These are phyloP conservation scores for Candida oleophila DNA, from an alignment of 805 yeast species.

Conservation along the genomic window DNA sequence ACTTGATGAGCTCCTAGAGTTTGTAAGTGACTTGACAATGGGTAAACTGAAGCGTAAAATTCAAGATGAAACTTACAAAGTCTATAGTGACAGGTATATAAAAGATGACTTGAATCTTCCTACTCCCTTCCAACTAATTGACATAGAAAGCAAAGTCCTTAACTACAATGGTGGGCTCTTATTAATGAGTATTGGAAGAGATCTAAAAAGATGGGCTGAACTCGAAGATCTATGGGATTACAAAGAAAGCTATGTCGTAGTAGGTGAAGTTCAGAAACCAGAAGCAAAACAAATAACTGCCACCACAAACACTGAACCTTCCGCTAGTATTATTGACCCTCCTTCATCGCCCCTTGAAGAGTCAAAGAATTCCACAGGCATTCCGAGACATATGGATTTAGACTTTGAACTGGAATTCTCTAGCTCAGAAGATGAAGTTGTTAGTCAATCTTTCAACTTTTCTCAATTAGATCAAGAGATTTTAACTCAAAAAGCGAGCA, in stretches of 20 bases:
- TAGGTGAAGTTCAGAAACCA: background rate
- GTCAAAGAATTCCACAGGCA: background rate
- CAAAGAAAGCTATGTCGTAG: background rate
- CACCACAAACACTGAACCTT: background rate
- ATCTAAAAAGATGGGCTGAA: background rate
- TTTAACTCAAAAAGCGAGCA: background rate
- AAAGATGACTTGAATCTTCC: conserved; percentile 15
- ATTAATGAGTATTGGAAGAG: conserved; percentile 1
- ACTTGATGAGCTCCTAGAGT: conserved; percentile 28
- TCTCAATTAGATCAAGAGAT: conserved; percentile 2
- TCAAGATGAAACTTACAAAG: background rate
- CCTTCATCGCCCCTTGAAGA: background rate
- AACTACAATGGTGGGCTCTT: background rate
- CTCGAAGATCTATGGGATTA: background rate
- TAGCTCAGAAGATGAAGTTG: background rate
- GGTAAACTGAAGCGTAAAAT: conserved; percentile 11
- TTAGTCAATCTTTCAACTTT: background rate
- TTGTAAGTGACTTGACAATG: conserved; percentile 20
- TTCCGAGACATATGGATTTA: background rate
- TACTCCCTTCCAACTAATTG: conserved; percentile 28
- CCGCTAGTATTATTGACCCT: background rate
- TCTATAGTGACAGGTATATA: background rate
- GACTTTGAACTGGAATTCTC: background rate
- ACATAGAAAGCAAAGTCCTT: conserved; percentile 15
- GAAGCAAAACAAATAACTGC: background rate